Conservation (phyloP, 768 basidiomycete species). For the Macrolepiota albuminosa region DNA sequence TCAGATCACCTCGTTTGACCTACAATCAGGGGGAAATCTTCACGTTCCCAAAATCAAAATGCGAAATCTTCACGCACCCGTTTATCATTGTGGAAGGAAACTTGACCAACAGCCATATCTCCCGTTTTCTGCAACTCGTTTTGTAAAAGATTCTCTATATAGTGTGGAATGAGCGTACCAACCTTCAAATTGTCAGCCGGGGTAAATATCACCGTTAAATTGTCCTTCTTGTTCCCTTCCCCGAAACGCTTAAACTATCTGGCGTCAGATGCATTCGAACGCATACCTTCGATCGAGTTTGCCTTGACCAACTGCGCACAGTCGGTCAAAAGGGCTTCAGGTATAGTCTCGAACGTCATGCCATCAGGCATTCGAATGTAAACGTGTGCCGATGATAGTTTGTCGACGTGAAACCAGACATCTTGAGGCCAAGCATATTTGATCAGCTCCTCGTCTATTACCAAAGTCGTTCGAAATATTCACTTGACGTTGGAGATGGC, state of each 20-base stretch:
- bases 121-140: slow-evolving; percentile 75
- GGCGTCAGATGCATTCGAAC: neutral
- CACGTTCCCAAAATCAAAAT: neutral
- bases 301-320: slow-evolving; percentile 96
- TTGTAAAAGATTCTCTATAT: neutral
- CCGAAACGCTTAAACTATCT: slow-evolving; percentile 1
- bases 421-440: slow-evolving; percentile 89
- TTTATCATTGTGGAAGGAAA: slow-evolving; percentile 92
- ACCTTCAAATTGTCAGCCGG: slow-evolving; percentile 92
- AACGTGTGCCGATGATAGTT: slow-evolving; percentile 94
- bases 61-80: slow-evolving; percentile 38
- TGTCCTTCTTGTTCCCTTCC: slow-evolving; percentile 92
- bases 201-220: slow-evolving; percentile 91
- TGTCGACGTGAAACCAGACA: slow-evolving; percentile 97
- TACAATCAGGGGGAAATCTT: slow-evolving; percentile 19
- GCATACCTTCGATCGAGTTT: slow-evolving; percentile 88
- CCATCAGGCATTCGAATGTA: slow-evolving; percentile 84
- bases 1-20: slow-evolving; percentile 71
- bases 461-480: neutral
- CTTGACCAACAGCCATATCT: slow-evolving; percentile 96
- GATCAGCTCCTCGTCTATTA: slow-evolving; percentile 89
- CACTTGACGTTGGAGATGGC: neutral
- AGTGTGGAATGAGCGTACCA: slow-evolving; percentile 7
- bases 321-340: slow-evolving; percentile 71
- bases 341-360: slow-evolving; percentile 90